Evolutionary conservation across 2,329 filamentous ascomycete species (phyloP), one percentile per base, ranked within the genome.

Genomic region (Xylariaceae sp.): DNA sequence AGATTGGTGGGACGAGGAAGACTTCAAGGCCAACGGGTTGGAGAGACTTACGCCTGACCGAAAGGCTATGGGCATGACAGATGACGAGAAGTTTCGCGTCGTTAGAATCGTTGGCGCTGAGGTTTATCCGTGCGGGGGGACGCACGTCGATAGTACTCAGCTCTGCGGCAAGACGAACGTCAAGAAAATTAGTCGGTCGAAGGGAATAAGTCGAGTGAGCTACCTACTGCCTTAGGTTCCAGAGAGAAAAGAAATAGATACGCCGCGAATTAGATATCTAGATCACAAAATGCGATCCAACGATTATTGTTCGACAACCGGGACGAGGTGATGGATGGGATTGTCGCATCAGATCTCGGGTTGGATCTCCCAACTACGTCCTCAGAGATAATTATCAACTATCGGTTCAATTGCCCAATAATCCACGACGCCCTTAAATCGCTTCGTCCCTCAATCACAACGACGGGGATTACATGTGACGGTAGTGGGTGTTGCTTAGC

Each of bases 71-170:
- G 66, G 66, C 19, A 66, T 66, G 62, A 57, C 55, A 38, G 58
- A 56, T 32, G 78, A 76, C 19, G 77, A 78, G 57, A 82, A 79
- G 62, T 81, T 85, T 31, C 73, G 86, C 9, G 83, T 89, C 0
- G 85, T 89, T 19, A 77, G 81, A 51, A 87, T 90, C 52, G 78
- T 81, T 0, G 85, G 85, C 0, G 77, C 80, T 0, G 87, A 85
- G 57, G 77, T 77, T 22, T 89, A 90, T 70, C 85, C 86, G 1
- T 90, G 87, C 65, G 87, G 86, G 7, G 86, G 86, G 0, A 90
- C 86, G 22, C 87, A 90, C 71, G 85, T 89, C 3, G 71, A 77
- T 30, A 76, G 69, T 15, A 85, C 83, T 17, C 73, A 76, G 49
- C 57, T 75, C 52, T 82, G 78, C 59, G 82, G 84, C 1, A 75